phyloP scores from a whole-genome alignment of 306 rosid species.

The Malus orientalis region DNA sequence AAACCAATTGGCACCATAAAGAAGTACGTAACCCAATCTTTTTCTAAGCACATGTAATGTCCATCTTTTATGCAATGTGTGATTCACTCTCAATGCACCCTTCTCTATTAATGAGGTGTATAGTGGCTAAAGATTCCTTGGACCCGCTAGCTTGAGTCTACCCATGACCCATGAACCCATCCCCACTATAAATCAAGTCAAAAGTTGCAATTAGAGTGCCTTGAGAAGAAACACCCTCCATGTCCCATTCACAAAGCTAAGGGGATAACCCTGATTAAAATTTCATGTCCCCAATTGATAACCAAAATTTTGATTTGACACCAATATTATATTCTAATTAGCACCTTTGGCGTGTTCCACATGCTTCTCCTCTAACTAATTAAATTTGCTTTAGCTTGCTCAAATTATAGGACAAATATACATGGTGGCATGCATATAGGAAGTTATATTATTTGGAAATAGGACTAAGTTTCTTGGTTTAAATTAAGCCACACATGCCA shows the following conservation, averaged over 20 bases:
- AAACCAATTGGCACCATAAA: no score
- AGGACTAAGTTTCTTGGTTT: neutral
- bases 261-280: slow-evolving; percentile 32
- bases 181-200: slow-evolving; percentile 52
- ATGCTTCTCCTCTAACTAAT: neutral
- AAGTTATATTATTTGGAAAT: neutral
- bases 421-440: neutral
- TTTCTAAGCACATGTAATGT: no score
- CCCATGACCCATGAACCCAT: slow-evolving; percentile 13
- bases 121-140: slow-evolving; percentile 33
- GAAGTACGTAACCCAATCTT: no score
- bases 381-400: neutral
- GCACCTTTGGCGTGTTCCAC: slow-evolving; percentile 27
- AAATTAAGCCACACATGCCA: neutral
- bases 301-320: slow-evolving; percentile 34
- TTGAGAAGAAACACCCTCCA: slow-evolving; percentile 40
- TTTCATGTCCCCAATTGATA: slow-evolving; percentile 37
- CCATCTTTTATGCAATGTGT: accelerated
- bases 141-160: slow-evolving; percentile 29
- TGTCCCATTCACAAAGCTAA: slow-evolving; percentile 38
- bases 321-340: slow-evolving; percentile 26
- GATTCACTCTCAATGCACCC: no score
- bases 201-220: slow-evolving; percentile 62
- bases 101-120: slow-evolving; percentile 4
- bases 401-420: neutral